Evolutionary conservation across 1,139 yeast genomes (phyloP).

Genomic region (Yamadazyma triangularis): DNA sequence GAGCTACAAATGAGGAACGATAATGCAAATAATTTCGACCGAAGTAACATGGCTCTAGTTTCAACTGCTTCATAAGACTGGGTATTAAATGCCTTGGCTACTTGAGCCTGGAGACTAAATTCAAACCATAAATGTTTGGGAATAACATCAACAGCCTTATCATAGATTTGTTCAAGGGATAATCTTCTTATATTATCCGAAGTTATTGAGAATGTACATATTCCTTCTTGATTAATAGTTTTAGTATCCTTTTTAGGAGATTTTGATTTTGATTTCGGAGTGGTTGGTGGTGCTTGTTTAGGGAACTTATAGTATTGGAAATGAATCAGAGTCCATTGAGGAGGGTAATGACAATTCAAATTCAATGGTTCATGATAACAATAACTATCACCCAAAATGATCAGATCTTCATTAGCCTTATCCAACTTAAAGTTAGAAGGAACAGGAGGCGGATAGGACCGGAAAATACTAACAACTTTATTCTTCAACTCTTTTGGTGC

Average conservation of each 20-base stretch:
- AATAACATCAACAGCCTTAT: conserved; percentile 51
- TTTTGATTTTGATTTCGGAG: conserved; percentile 2
- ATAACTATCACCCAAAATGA: conserved; percentile 43
- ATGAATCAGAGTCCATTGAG: conserved; percentile 53
- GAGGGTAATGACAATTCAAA: conserved; percentile 45
- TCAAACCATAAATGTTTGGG: conserved; percentile 65
- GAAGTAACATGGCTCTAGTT: conserved; percentile 56
- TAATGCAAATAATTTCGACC: conserved; percentile 63
- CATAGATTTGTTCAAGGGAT: conserved; percentile 61
- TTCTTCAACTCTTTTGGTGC: conserved; percentile 41
- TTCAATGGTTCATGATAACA: conserved; percentile 52
- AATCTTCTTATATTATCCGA: conserved; percentile 48
- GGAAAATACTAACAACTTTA: conserved; percentile 49
- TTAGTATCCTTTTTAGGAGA: conserved; percentile 2
- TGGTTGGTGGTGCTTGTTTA: conserved; percentile 2
- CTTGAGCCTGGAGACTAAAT: conserved; percentile 57
- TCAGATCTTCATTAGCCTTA: conserved; percentile 14
- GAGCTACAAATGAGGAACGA: conserved; percentile 53
- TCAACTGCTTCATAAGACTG: conserved; percentile 50
- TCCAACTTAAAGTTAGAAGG: conserved; percentile 36
- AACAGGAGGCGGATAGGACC: conserved; percentile 48
- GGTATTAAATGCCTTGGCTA: conserved; percentile 69
- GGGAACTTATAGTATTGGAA: conserved; percentile 49
- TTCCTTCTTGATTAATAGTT: conserved; percentile 30
- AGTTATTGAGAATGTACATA: conserved; percentile 40